These are phyloP conservation scores for Hysterium pulicare DNA, from an alignment of 2,329 filamentous ascomycete species.

Conservation along the genomic window DNA sequence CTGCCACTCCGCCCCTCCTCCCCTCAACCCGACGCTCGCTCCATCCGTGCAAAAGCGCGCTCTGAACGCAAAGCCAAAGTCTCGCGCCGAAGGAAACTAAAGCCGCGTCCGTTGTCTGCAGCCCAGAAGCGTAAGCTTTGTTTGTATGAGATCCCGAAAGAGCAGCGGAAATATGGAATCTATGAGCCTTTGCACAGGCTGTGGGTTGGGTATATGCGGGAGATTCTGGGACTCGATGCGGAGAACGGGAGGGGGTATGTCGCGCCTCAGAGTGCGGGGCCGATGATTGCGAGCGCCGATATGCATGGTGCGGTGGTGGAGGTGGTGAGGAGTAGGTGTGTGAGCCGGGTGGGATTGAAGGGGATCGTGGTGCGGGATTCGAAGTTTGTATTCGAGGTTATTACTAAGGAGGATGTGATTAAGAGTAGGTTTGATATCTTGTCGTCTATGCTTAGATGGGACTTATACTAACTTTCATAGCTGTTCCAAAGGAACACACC, in stretches of 20 bases:
- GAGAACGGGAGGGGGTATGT: slow-evolving; percentile 43
- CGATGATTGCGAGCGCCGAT: slow-evolving; percentile 80
- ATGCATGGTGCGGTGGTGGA: slow-evolving; percentile 83
- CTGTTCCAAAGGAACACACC: slow-evolving; percentile 85
- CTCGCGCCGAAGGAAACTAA: slow-evolving; percentile 41
- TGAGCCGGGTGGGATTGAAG: slow-evolving; percentile 73
- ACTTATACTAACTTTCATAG: slow-evolving; percentile 27
- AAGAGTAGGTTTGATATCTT: slow-evolving; percentile 53
- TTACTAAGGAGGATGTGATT: slow-evolving; percentile 67
- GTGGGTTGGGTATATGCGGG: slow-evolving; percentile 82
- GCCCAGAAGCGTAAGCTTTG: slow-evolving; percentile 70
- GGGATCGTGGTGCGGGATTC: slow-evolving; percentile 90
- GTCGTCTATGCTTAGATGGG: slow-evolving; percentile 3
- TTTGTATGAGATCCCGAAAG: slow-evolving; percentile 70
- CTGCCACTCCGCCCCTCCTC: slow-evolving; percentile 75
- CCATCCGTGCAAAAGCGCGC: slow-evolving; percentile 51
- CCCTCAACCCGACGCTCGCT: slow-evolving; percentile 52
- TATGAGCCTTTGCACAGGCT: slow-evolving; percentile 74
- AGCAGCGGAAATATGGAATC: slow-evolving; percentile 66
- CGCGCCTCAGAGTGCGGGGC: slow-evolving; percentile 58
- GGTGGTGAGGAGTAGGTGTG: slow-evolving; percentile 78
- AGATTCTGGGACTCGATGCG: slow-evolving; percentile 64
- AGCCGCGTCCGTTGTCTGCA: slow-evolving; percentile 70
- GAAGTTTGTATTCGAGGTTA: slow-evolving; percentile 79
- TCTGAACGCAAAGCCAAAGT: slow-evolving; percentile 35